These are phyloP conservation scores for Xylaria sp. DNA, from an alignment of 2,329 filamentous ascomycete genomes.

Conservation along the genomic window DNA sequence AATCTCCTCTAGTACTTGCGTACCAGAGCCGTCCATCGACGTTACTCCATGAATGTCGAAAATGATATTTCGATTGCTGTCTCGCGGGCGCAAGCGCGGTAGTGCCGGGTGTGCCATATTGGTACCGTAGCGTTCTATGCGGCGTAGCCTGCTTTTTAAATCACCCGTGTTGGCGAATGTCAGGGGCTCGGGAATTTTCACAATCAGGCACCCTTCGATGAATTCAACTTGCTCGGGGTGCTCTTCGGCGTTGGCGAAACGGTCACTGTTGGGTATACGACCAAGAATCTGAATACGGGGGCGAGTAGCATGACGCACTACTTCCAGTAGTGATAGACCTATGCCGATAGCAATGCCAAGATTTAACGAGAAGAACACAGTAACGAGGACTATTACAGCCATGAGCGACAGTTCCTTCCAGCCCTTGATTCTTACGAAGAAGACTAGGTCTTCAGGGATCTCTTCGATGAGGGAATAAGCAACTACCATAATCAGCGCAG, in stretches of 20 bases:
- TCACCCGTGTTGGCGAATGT: slow-evolving; percentile 98
- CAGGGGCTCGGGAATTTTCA: slow-evolving; percentile 96
- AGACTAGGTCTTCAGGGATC: slow-evolving; percentile 88
- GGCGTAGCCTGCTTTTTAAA: slow-evolving; percentile 81
- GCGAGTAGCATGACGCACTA: slow-evolving; percentile 90
- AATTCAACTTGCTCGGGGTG: slow-evolving; percentile 82
- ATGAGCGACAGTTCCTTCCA: slow-evolving; percentile 90
- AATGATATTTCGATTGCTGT: slow-evolving; percentile 90
- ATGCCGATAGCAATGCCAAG: slow-evolving; percentile 95
- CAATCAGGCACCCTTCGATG: slow-evolving; percentile 90
- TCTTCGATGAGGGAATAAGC: slow-evolving; percentile 96
- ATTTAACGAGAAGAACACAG: slow-evolving; percentile 94
- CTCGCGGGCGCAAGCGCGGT: slow-evolving; percentile 78
- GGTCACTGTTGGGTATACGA: slow-evolving; percentile 82
- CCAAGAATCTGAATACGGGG: slow-evolving; percentile 97
- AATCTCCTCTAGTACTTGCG: slow-evolving; percentile 91
- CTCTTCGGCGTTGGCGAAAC: slow-evolving; percentile 86
- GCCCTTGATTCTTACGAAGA: slow-evolving; percentile 87
- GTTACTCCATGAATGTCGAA: slow-evolving; percentile 99
- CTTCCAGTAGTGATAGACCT: slow-evolving; percentile 86
- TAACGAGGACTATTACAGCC: slow-evolving; percentile 88
- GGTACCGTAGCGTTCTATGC: slow-evolving; percentile 92
- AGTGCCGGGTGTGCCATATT: slow-evolving; percentile 85
- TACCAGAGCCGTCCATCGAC: slow-evolving; percentile 89
- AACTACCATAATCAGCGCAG: slow-evolving; percentile 93